These are phyloP conservation scores for Vitis labrusca DNA, from an alignment of 164 flowering plant species.

Conservation along the genomic window DNA sequence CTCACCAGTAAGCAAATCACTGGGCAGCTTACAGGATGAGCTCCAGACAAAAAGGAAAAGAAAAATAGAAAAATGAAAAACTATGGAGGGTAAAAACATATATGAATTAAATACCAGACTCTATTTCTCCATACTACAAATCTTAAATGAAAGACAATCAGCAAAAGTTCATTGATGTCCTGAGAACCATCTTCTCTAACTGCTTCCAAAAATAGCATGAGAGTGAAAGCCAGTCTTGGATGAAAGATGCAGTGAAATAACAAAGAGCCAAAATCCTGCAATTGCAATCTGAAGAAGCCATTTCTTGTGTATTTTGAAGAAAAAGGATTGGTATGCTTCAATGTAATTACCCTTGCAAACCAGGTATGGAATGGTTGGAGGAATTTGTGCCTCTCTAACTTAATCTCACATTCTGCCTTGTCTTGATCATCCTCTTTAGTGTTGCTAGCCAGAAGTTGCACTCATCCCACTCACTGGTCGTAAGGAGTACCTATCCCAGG, in stretches of 20 bases:
- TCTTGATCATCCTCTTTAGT: slow-evolving; percentile 93
- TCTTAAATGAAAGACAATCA: background rate
- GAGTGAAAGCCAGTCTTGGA: background rate
- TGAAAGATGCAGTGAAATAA: background rate
- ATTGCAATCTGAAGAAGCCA: slow-evolving; percentile 7
- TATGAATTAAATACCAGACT: slow-evolving; percentile 4
- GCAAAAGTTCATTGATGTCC: background rate
- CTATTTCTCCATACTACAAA: slow-evolving; percentile 21
- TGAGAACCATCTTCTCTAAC: slow-evolving; percentile 12
- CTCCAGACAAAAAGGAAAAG: background rate
- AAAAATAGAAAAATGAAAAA: background rate
- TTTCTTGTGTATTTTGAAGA: slow-evolving; percentile 16
- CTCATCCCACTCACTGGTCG: slow-evolving; percentile 98
- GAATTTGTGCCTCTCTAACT: slow-evolving; percentile 8
- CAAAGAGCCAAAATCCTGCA: slow-evolving; percentile 17
- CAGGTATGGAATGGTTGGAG: background rate
- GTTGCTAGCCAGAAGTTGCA: slow-evolving; percentile 96
- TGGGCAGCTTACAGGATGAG: background rate
- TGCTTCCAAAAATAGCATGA: slow-evolving; percentile 6
- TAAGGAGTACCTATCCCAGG: slow-evolving; percentile 64
- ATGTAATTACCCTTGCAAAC: background rate
- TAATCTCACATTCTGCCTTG: slow-evolving; percentile 69
- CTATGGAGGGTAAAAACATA: background rate
- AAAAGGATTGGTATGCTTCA: background rate
- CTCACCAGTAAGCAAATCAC: background rate